Evolutionary conservation across 805 yeast genomes (phyloP).

Genomic region (Cyberlindnera saturnus): DNA sequence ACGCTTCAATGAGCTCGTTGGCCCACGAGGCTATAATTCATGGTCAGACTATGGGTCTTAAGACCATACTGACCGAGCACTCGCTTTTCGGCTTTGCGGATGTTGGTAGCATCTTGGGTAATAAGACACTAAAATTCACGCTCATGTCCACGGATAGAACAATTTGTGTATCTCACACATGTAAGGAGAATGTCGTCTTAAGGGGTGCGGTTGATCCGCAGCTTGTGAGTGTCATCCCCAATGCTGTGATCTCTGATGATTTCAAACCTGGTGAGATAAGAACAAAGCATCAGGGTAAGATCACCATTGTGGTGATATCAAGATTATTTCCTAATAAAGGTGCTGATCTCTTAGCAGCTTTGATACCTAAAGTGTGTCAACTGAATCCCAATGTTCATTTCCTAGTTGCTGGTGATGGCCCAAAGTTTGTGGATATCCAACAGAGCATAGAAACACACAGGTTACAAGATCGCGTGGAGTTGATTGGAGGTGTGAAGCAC

Average conservation of each 20-base stretch:
- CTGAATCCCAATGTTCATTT: conserved; percentile 61
- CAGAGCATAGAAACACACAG: conserved; percentile 89
- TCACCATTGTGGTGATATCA: conserved; percentile 87
- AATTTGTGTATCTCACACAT: conserved; percentile 94
- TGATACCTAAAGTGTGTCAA: conserved; percentile 78
- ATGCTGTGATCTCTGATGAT: conserved; percentile 84
- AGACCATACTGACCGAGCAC: conserved; percentile 92
- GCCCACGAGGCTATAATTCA: conserved; percentile 92
- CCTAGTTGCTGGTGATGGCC: conserved; percentile 95
- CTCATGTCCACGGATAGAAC: conserved; percentile 84
- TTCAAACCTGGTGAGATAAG: conserved; percentile 44
- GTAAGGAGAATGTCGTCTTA: conserved; percentile 91
- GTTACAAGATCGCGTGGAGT: conserved; percentile 79
- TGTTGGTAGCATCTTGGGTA: conserved; percentile 75
- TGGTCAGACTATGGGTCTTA: conserved; percentile 86
- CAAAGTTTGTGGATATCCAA: conserved; percentile 86
- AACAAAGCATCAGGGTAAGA: conserved; percentile 27
- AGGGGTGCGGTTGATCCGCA: conserved; percentile 79
- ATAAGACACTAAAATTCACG: conserved; percentile 78
- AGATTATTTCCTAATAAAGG: conserved; percentile 95
- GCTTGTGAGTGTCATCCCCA: conserved; percentile 85
- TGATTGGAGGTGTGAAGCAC: conserved; percentile 84
- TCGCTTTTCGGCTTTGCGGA: conserved; percentile 92
- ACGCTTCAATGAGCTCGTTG: conserved; percentile 80
- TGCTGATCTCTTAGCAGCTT: conserved; percentile 77